Conservation (phyloP, 1,284 basidiomycete species). For the Bondarzewia mesenterica region DNA sequence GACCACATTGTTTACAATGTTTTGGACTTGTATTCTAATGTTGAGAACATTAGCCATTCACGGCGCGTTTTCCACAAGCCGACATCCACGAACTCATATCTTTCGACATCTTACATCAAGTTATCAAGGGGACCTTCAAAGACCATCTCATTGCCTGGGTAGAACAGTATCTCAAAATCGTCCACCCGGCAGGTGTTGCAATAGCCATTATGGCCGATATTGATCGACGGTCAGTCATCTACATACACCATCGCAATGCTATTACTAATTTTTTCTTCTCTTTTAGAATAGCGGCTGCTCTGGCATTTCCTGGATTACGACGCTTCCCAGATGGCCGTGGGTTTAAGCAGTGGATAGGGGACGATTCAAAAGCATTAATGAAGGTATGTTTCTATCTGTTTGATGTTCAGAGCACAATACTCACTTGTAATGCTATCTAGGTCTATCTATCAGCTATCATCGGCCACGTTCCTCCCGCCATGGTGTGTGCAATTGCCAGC, state of each 20-base stretch:
- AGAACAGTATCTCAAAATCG: slow-evolving; percentile 19
- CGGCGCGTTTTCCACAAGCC: slow-evolving; percentile 22
- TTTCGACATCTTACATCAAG: slow-evolving; percentile 31
- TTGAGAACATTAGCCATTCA: slow-evolving; percentile 24
- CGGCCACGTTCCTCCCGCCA: slow-evolving; percentile 9
- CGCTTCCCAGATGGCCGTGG: slow-evolving; percentile 12
- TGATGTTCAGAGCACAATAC: background rate
- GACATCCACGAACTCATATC: slow-evolving; percentile 28
- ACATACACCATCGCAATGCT: background rate
- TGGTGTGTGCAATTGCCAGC: slow-evolving; percentile 8
- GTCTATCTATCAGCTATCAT: slow-evolving; percentile 14
- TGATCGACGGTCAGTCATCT: background rate
- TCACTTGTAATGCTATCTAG: slow-evolving; percentile 1
- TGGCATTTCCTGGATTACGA: slow-evolving; percentile 6
- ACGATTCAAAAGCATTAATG: slow-evolving; percentile 16
- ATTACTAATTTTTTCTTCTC: background rate
- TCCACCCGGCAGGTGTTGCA: slow-evolving; percentile 11
- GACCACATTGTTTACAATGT: background rate
- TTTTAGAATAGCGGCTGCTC: slow-evolving; percentile 8
- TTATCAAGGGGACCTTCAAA: slow-evolving; percentile 32
- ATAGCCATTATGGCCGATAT: slow-evolving; percentile 22
- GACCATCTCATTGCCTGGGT: slow-evolving; percentile 32
- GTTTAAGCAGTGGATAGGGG: slow-evolving; percentile 16
- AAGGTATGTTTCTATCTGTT: too few species aligned
- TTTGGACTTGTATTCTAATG: background rate